Percentiles rank a stretch among this genome's conserved stretches.
Conservation (phyloP, 2,329 filamentous ascomycete species). For the Aspergillus hortae region DNA sequence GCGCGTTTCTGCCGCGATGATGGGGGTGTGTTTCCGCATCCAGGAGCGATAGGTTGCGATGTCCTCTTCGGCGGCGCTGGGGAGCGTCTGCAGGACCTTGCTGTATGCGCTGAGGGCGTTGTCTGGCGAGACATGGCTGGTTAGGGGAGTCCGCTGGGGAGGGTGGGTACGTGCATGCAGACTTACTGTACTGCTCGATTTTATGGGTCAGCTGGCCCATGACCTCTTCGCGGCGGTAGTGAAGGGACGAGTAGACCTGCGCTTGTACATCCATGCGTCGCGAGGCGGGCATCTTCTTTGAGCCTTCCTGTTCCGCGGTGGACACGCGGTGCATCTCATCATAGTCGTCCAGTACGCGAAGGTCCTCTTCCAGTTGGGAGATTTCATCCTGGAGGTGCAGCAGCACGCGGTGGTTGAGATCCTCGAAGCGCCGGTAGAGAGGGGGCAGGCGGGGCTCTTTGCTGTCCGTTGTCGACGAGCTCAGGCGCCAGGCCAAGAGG, state of each 20-base stretch:
- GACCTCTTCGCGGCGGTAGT: constrained; percentile 52
- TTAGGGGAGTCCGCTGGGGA: neutral
- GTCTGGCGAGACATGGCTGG: constrained; percentile 22
- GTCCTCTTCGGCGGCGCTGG: constrained; percentile 45
- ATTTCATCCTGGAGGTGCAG: constrained; percentile 85
- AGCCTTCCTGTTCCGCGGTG: constrained; percentile 31
- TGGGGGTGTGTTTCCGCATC: constrained; percentile 50
- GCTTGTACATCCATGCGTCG: constrained; percentile 43
- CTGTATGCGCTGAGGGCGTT: constrained; percentile 45
- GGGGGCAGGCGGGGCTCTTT: constrained; percentile 45
- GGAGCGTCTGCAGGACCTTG: constrained; percentile 44
- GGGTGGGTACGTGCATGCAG: neutral
- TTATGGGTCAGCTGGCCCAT: constrained; percentile 56
- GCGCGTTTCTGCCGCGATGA: constrained; percentile 49
- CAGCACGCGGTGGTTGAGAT: constrained; percentile 75
- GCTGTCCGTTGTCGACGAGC: constrained; percentile 21
- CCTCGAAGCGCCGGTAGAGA: constrained; percentile 79
- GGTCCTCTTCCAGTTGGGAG: constrained; percentile 72
- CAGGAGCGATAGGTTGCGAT: constrained; percentile 52
- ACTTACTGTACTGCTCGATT: constrained; percentile 59
- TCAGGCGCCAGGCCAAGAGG: constrained; percentile 30
- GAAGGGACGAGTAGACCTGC: constrained; percentile 51
- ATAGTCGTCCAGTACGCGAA: constrained; percentile 65
- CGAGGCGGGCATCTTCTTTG: constrained; percentile 33
- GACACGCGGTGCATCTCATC: constrained; percentile 39